Evolutionary conservation across 192 early-diverging fungal genomes (phyloP), one percentile per base, ranked within the genome.

Genomic region (Coemansia sp.): DNA sequence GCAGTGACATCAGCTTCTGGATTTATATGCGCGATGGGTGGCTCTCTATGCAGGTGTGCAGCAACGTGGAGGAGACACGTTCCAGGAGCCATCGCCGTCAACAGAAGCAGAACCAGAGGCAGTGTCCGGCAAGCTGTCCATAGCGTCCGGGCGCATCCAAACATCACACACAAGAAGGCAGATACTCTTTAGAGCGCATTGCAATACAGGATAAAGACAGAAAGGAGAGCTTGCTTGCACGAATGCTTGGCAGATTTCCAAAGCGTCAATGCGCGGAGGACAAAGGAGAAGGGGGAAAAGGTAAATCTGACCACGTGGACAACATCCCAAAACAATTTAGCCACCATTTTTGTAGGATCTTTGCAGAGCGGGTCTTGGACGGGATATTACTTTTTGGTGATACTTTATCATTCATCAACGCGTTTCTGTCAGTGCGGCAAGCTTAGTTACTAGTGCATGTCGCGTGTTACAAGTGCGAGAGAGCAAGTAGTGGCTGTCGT

Each of bases 381-480:
- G 2, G 38, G 38, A 9, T 4, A 16, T 9, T 16, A 16, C 16
- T 44, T 51, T 49, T 24, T 9, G 23, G 9, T 41, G 57, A 41
- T 38, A 25, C 41, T 24, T 51, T 56, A 73, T 78, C 65, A 64
- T 67, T 68, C 68, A 48, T 50, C 61, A 55, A 52, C 73, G 62
- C 73, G 67, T 58, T 73, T 71, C 65, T 65, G 77, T 80, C 77
- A 80, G 68, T 80, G 77, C 58, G 49, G 62, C 61, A 68, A 34
- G 68, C 71, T 52, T 54, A 32, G 32, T 16, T 41, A 26, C 28
- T 56, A 54, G 56, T 81, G 73, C 73, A 62, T 69, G 55, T 60
- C 56, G 62, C 72, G 58, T 69, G 78, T 81, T 81, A 81, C 78
- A 74, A 59, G 19, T 49, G 73, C 69, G 73, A 62, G 31, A 81